A percentile compares a stretch with the other conserved stretches of the same genome.
These are phyloP conservation scores for Psophocarpus tetragonolobus DNA, from an alignment of 306 rosid species.

Conservation along the genomic window DNA sequence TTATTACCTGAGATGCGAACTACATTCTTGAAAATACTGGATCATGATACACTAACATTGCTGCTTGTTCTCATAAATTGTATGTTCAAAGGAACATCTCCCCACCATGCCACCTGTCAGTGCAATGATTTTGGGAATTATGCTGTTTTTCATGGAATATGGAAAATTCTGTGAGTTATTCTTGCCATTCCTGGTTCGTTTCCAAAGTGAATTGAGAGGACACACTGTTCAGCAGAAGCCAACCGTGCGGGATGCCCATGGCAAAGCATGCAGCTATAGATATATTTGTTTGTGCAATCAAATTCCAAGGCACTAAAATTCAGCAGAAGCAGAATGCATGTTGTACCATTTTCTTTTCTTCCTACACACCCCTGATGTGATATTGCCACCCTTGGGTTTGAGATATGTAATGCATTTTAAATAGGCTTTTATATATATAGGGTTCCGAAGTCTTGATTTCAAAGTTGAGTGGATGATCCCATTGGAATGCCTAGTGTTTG, in stretches of 20 bases:
- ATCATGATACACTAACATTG: background rate
- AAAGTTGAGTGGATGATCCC: background rate
- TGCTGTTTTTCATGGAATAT: background rate
- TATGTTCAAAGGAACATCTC: slow-evolving; percentile 17
- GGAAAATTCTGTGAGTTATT: background rate
- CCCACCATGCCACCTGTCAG: background rate
- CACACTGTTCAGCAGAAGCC: slow-evolving; percentile 21
- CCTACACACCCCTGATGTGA: background rate
- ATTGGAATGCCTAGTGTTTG: background rate
- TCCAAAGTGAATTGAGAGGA: slow-evolving; percentile 1
- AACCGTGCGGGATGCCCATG: background rate
- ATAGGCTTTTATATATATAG: slow-evolving; percentile 4
- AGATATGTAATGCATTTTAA: slow-evolving; percentile 5
- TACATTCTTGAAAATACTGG: background rate
- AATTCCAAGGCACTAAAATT: slow-evolving; percentile 6
- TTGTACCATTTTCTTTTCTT: background rate
- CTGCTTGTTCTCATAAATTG: background rate
- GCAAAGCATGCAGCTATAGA: background rate
- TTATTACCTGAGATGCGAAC: slow-evolving; percentile 36
- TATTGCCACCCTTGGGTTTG: background rate
- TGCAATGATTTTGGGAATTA: background rate
- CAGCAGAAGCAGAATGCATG: slow-evolving; percentile 9
- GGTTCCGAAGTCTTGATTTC: slow-evolving; percentile 5
- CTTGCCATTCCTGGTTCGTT: background rate
- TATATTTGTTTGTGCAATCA: background rate